Percentiles rank a stretch among this genome's conserved stretches.
phyloP scores from a whole-genome alignment of 192 early-diverging fungal genomes.

The Linnemannia elongata region DNA sequence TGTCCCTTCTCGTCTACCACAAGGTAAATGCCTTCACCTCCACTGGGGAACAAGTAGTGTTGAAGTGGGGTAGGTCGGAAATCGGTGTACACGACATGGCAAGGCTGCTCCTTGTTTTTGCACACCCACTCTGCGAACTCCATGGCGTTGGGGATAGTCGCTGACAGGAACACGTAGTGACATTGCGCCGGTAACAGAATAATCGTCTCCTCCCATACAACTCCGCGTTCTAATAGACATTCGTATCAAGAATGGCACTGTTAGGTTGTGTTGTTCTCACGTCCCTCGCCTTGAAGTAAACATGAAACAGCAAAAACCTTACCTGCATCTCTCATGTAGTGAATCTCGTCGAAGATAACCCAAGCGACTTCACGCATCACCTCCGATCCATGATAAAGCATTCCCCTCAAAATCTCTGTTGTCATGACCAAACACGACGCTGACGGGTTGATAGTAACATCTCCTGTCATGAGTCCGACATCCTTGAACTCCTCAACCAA shows the following conservation, averaged over 20 bases:
- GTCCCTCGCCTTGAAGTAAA: not conserved
- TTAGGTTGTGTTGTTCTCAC: not conserved
- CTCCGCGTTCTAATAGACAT: slow-evolving; percentile 80
- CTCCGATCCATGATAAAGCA: slow-evolving; percentile 96
- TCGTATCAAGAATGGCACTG: not conserved
- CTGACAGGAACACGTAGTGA: slow-evolving; percentile 93
- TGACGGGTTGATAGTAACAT: slow-evolving; percentile 93
- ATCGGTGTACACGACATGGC: slow-evolving; percentile 97
- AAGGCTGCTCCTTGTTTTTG: slow-evolving; percentile 91
- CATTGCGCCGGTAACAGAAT: slow-evolving; percentile 92
- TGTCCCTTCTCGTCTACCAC: slow-evolving; percentile 94
- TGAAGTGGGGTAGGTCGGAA: slow-evolving; percentile 95
- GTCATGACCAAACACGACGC: slow-evolving; percentile 97
- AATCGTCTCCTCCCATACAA: slow-evolving; percentile 98
- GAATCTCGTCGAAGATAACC: slow-evolving; percentile 98
- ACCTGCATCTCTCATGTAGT: slow-evolving; percentile 95
- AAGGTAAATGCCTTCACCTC: slow-evolving; percentile 91
- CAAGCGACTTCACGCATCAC: slow-evolving; percentile 96
- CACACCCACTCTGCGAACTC: slow-evolving; percentile 99
- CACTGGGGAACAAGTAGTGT: slow-evolving; percentile 92
- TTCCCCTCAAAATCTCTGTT: slow-evolving; percentile 92
- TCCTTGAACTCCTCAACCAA: slow-evolving; percentile 93
- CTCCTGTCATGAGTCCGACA: slow-evolving; percentile 97
- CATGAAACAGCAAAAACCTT: slow-evolving; percentile 10
- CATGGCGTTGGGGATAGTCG: slow-evolving; percentile 97